Base-by-base conservation (phyloP, 1,139 yeast genomes). In the Candida dubliniensis region DNA sequence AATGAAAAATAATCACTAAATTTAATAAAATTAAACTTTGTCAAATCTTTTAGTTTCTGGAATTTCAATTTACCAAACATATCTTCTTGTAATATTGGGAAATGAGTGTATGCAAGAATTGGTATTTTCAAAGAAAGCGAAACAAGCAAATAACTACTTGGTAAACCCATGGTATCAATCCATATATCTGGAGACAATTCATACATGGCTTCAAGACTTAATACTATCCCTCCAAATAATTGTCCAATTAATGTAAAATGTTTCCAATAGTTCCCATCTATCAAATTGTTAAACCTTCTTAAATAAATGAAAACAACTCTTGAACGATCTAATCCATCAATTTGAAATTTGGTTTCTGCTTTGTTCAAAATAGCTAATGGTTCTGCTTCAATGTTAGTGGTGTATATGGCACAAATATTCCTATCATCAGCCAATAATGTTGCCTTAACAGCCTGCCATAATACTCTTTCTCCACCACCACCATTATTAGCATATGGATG, bases 401-500 rank as follows among this genome's bases (percentile, higher is more conserved):
- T 86, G 61, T 93, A 95, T 8, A 95, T 71, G 3, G 81, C 84
- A 8, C 80, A 88, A n/a, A 87, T 67, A 53, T 82, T 81, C 35
- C 65, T 62, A 5, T 68, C 67, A 49, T 76, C 74, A 32, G 74
- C 68, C 9, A 64, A 56, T 48, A 91, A 69, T 0, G 96, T 87
- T 24, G 85, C 76, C 52, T 80, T 76, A 6, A 93, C 88, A 0
- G 97, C 96, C 45, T 88, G 90, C 99, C 99, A 95, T 38, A 95
- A 71, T 0, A 95, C 99, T 42, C 95, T 78, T 63, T 95, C 99
- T 23, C 99, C 99, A 33, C 99, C 99, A 14, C 99, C 99, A 33
- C 96, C 96, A 38, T 96, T 95, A 61, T 88, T 88, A 51, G 97
- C 91, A 56, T 85, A 87, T 0, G 99, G 99, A 64, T 95, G 99